These are phyloP conservation scores for Boletus huronensis DNA, from an alignment of 768 basidiomycete species.

Conservation along the genomic window DNA sequence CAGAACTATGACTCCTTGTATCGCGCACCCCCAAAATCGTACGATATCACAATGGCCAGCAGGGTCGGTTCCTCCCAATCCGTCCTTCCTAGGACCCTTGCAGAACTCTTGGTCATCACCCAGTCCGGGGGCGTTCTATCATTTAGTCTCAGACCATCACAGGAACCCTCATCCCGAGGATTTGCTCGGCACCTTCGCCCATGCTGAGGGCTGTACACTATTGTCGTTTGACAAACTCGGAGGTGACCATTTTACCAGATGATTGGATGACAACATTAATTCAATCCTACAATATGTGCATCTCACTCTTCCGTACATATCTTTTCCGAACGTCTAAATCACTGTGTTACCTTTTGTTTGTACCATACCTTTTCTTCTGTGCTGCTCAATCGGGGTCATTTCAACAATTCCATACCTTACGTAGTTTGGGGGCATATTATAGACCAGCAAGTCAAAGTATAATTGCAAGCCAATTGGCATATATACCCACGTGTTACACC, in stretches of 20 bases:
- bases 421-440: neutral
- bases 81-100: neutral
- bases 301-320: neutral
- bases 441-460: too few relatives aligned
- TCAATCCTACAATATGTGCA: neutral
- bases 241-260: neutral
- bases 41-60: slow-evolving; percentile 3
- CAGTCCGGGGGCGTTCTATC: neutral
- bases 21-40: neutral
- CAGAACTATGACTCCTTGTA: neutral
- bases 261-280: neutral
- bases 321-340: neutral
- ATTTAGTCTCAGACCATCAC: slow-evolving; percentile 2
- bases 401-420: neutral
- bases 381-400: neutral
- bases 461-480: too few relatives aligned
- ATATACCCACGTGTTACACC: too few relatives aligned
- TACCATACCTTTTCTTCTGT: neutral
- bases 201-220: slow-evolving; percentile 2
- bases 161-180: neutral
- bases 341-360: neutral
- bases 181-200: neutral
- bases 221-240: slow-evolving; percentile 3
- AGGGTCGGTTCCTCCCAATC: neutral
- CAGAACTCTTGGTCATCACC: neutral